A percentile compares a stretch with the other conserved stretches of the same genome.
Conservation (phyloP, 495 filamentous ascomycete species). For the Penicillium taxi region DNA sequence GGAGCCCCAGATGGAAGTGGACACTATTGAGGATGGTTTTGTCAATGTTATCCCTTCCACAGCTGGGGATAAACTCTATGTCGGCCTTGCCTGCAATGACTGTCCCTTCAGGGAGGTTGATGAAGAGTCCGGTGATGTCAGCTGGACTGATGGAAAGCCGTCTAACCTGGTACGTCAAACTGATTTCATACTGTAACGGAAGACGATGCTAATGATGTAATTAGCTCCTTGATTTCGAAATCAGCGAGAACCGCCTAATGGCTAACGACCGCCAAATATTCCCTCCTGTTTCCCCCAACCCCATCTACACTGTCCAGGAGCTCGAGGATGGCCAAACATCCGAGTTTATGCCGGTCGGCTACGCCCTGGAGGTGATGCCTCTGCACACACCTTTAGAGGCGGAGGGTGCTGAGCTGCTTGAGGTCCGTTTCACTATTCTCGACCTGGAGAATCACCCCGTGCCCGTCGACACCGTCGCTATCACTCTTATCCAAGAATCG, state of each 20-base stretch:
- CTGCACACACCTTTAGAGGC: conserved; percentile 22
- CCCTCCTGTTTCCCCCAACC: conserved; percentile 31
- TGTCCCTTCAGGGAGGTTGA: conserved; percentile 37
- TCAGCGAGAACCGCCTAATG: conserved; percentile 33
- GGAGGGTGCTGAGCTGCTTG: conserved; percentile 25
- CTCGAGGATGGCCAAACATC: conserved; percentile 26
- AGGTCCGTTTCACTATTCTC: conserved; percentile 41
- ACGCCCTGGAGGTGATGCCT: conserved; percentile 38
- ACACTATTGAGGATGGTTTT: conserved; percentile 17
- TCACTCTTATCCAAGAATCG: conserved; percentile 34
- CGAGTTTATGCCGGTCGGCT: conserved; percentile 31
- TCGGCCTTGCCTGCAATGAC: conserved; percentile 38
- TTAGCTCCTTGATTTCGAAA: conserved; percentile 36
- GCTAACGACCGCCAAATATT: conserved; percentile 46
- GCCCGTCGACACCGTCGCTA: conserved; percentile 40
- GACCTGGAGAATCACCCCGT: conserved; percentile 44
- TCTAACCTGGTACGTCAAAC: conserved; percentile 31
- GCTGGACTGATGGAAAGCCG: conserved; percentile 31
- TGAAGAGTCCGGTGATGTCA: conserved; percentile 25
- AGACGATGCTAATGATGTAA: conserved; percentile 8
- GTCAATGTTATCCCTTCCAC: conserved; percentile 22
- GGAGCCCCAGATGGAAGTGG: conserved; percentile 20
- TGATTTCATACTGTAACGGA: background rate
- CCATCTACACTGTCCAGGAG: conserved; percentile 31
- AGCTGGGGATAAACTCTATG: conserved; percentile 21